A percentile compares a stretch with the other conserved stretches of the same genome.
phyloP scores from a whole-genome alignment of 768 basidiomycete species.

The Rhizopogon roseolus region DNA sequence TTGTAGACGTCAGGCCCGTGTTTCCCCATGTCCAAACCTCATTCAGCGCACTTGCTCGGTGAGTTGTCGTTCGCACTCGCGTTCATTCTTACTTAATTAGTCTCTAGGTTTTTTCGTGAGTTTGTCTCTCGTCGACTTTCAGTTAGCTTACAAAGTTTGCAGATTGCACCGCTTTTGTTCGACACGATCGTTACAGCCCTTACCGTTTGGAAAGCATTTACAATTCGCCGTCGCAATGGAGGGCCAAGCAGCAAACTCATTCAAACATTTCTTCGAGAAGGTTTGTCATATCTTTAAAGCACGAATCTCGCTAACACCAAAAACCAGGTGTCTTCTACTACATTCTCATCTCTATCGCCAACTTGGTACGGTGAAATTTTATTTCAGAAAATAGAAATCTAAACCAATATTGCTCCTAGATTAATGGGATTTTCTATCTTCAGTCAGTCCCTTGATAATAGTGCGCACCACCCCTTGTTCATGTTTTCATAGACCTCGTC shows the following conservation, averaged over 20 bases:
- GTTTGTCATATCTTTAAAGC: constrained; percentile 27
- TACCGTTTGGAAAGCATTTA: constrained; percentile 76
- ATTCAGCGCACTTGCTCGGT: constrained; percentile 81
- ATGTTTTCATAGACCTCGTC: constrained; percentile 54
- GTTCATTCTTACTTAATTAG: constrained; percentile 5
- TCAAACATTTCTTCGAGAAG: constrained; percentile 82
- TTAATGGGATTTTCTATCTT: constrained; percentile 84
- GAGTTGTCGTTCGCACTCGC: constrained; percentile 9
- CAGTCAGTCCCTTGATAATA: constrained; percentile 44
- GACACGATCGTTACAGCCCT: constrained; percentile 78
- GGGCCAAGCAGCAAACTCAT: constrained; percentile 76
- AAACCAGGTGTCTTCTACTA: constrained; percentile 74
- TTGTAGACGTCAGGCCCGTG: constrained; percentile 58
- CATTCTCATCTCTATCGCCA: constrained; percentile 81
- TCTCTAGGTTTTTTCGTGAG: constrained; percentile 53
- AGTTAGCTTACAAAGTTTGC: constrained; percentile 5
- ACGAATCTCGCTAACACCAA: not conserved
- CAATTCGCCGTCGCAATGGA: constrained; percentile 69
- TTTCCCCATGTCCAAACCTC: constrained; percentile 77
- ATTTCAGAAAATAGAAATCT: not conserved
- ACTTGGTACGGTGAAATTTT: constrained; percentile 41
- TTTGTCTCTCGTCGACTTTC: constrained; percentile 9
- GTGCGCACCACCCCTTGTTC: not conserved
- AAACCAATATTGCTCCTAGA: constrained; percentile 24
- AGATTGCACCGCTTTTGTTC: constrained; percentile 80